Base-by-base conservation (phyloP, 495 filamentous ascomycete species). In the Penicillium atrosanguineum region DNA sequence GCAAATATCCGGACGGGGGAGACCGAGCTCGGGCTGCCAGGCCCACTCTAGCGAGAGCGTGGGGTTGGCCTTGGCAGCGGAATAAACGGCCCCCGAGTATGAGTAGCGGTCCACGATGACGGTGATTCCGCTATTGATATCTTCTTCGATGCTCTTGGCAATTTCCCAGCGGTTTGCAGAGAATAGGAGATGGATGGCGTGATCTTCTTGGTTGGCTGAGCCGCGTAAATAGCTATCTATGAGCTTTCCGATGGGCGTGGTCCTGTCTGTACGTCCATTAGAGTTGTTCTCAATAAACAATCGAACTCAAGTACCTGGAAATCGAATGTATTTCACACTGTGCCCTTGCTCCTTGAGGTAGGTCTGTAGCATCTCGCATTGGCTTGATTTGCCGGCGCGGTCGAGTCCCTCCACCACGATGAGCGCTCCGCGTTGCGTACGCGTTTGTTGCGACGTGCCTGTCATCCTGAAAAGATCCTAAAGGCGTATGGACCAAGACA, bases 141-240 rank as follows among this genome's bases (percentile, higher is more conserved):
- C 79, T 9, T 75, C 50, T 42, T 81, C 64, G 29, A 94, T 92
- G 34, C 75, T 78, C 46, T 79, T 85, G 67, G 80, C 86, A 51
- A 84, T 70, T 71, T 98, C 95, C 95, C 95, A 98, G 28, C 95
- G 82, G 71, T 98, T 97, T 9, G 94, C 91, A 28, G 89, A 92
- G 75, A 97, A 98, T 19, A 97, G 82, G 18, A 98, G 82, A 68
- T 97, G 95, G 60, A 97, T 96, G 7, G 85, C 86, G 64, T 96
- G 92, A 68, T 96, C 94, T 51, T 95, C 88, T 65, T 91, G 81
- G 49, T 90, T 80, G 46, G 83, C 75, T 59, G 88, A 70, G 58
- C 81, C 80, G 60, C 84, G 87, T 48, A 97, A 83, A 69, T 97
- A 98, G 57, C 73, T 72, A 71, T 95, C 84, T 64, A 98, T 98